Evolutionary conservation across 2,329 filamentous ascomycete genomes (phyloP).

Genomic region (Alternaria solani): DNA sequence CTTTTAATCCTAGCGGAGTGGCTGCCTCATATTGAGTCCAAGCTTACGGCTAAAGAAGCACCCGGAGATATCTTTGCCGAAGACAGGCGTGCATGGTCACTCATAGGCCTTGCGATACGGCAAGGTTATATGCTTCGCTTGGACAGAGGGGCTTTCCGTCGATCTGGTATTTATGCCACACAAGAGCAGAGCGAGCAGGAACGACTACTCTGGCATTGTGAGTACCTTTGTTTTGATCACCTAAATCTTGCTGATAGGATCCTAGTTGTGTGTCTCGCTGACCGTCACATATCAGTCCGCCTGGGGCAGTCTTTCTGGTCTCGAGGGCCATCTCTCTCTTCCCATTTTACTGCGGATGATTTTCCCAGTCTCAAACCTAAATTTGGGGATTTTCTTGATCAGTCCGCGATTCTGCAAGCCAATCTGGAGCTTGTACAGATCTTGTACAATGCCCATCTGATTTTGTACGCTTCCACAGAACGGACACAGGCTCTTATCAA

Average conservation of each 20-base stretch:
- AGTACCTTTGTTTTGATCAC: not conserved
- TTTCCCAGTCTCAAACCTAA: not conserved
- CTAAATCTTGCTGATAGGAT: not conserved
- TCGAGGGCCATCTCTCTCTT: not conserved
- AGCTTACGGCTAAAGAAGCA: not conserved
- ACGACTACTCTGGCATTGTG: not conserved
- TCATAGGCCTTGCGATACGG: not conserved
- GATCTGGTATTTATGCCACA: not conserved
- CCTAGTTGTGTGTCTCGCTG: not conserved
- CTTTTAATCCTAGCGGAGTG: not conserved
- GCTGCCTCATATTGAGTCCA: not conserved
- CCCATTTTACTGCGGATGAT: not conserved
- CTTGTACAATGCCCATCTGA: not conserved
- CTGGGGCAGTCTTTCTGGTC: not conserved
- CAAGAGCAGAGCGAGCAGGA: not conserved
- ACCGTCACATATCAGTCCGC: not conserved
- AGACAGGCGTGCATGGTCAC: not conserved
- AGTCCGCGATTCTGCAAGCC: not conserved
- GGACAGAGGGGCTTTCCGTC: not conserved
- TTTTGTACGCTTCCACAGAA: not conserved
- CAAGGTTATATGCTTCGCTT: not conserved
- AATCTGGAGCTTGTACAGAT: not conserved
- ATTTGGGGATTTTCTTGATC: not conserved
- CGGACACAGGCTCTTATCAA: not conserved
- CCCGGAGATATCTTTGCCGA: not conserved